Percentiles rank a stretch among this genome's conserved stretches.
Conservation (phyloP, 2,329 filamentous ascomycete genomes). For the Aspergillus hiratsukae region DNA sequence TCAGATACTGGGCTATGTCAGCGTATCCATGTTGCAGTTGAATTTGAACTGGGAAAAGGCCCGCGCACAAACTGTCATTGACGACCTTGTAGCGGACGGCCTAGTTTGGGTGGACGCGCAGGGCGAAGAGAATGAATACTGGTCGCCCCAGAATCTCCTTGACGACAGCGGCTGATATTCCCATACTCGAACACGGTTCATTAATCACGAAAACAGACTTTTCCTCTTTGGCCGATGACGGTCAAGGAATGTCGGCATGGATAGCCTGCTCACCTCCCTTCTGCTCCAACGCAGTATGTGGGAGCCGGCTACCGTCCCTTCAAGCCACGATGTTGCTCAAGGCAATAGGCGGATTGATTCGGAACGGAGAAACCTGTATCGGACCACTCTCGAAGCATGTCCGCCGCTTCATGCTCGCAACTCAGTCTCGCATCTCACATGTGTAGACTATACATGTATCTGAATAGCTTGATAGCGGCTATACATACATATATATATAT, state of each 20-base stretch:
- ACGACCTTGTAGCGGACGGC: conserved; percentile 82
- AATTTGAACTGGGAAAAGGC: conserved; percentile 84
- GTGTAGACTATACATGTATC: neutral
- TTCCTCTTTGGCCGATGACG: neutral
- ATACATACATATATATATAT: neutral
- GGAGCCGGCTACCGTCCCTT: neutral
- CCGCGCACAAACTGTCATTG: conserved; percentile 80
- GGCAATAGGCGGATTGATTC: neutral
- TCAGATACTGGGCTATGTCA: conserved; percentile 85
- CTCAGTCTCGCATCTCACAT: neutral
- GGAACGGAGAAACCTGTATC: neutral
- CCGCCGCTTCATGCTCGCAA: neutral
- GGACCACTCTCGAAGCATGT: neutral
- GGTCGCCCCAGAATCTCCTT: conserved; percentile 53
- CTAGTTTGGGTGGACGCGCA: conserved; percentile 94
- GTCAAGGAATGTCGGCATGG: neutral
- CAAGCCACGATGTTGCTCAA: neutral
- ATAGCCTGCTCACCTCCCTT: neutral
- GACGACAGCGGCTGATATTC: conserved; percentile 36
- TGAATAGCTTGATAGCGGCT: neutral
- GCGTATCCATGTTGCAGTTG: conserved; percentile 77
- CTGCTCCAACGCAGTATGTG: neutral
- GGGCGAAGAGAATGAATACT: conserved; percentile 84
- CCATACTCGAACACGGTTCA: neutral
- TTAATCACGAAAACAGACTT: neutral